A percentile compares a stretch with the other conserved stretches of the same genome.
phyloP scores from a whole-genome alignment of 1,139 yeast species.

The Martiniozyma asiatica region DNA sequence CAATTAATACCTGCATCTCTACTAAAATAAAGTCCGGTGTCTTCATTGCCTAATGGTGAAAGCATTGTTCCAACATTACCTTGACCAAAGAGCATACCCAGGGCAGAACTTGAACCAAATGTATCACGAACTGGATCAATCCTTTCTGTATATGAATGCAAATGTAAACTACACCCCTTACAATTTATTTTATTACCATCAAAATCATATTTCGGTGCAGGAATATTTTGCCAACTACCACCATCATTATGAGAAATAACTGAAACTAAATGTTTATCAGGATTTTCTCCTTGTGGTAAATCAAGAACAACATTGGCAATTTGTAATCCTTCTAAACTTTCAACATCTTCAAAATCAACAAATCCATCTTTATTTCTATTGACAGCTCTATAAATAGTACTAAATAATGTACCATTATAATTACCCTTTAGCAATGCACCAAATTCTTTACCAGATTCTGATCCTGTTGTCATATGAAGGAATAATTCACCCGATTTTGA shows the following conservation, averaged over 20 bases:
- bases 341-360: conserved; percentile 82
- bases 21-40: conserved; percentile 49
- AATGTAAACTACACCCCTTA: conserved; percentile 61
- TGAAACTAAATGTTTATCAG: conserved; percentile 47
- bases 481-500: conserved; percentile 66
- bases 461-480: conserved; percentile 67
- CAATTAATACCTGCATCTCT: conserved; percentile 85
- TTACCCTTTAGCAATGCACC: conserved; percentile 87
- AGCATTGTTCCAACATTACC: conserved; percentile 79
- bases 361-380: conserved; percentile 64
- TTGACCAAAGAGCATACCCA: conserved; percentile 74
- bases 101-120: conserved; percentile 77
- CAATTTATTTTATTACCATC: conserved; percentile 44
- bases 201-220: conserved; percentile 58
- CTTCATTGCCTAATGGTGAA: conserved; percentile 31
- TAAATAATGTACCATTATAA: conserved; percentile 92
- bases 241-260: conserved; percentile 86
- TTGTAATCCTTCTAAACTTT: conserved; percentile 81
- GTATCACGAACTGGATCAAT: conserved; percentile 67
- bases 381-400: conserved; percentile 56
- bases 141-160: conserved; percentile 89
- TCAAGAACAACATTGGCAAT: conserved; percentile 61
- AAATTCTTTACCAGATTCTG: conserved; percentile 40
- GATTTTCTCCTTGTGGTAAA: conserved; percentile 28
- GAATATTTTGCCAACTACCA: conserved; percentile 65